Percentiles rank a stretch among this genome's conserved stretches.
Conservation (phyloP, 352 stramenopile species). For the Pythium periplocum region DNA sequence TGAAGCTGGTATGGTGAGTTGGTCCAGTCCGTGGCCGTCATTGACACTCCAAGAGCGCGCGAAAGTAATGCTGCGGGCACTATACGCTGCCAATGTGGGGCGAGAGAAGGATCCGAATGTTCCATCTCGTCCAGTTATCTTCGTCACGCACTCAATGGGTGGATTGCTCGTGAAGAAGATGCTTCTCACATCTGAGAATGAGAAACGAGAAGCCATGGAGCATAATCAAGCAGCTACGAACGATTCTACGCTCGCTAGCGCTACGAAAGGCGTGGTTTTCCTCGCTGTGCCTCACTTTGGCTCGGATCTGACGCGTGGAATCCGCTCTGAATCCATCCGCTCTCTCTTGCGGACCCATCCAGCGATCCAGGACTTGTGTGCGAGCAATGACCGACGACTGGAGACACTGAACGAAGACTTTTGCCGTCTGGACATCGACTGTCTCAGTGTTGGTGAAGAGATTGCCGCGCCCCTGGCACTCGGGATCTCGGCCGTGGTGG, state of each 20-base stretch:
- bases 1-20: conserved; percentile 79
- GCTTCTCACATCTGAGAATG: conserved; percentile 38
- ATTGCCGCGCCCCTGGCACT: conserved; percentile 55
- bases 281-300: conserved; percentile 83
- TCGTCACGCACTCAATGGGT: conserved; percentile 87
- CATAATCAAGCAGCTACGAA: conserved; percentile 8
- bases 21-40: conserved; percentile 82
- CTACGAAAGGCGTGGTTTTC: conserved; percentile 63
- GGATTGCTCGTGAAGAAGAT: conserved; percentile 85
- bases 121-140: conserved; percentile 51
- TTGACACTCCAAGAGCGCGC: conserved; percentile 69
- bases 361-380: conserved; percentile 62
- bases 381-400: conserved; percentile 45
- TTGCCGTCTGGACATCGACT: conserved; percentile 55
- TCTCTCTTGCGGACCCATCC: conserved; percentile 71
- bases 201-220: conserved; percentile 8
- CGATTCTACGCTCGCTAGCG: conserved; percentile 24
- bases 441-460: conserved; percentile 66
- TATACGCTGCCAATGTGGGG: conserved; percentile 68
- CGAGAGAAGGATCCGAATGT: conserved; percentile 1
- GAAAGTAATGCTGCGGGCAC: conserved; percentile 60
- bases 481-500: conserved; percentile 66
- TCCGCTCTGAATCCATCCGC: conserved; percentile 64
- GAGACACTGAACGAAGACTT: conserved; percentile 67
- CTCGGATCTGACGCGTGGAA: conserved; percentile 58